Conservation (phyloP, 2,329 filamentous ascomycete species). For the Penicillium sp. region DNA sequence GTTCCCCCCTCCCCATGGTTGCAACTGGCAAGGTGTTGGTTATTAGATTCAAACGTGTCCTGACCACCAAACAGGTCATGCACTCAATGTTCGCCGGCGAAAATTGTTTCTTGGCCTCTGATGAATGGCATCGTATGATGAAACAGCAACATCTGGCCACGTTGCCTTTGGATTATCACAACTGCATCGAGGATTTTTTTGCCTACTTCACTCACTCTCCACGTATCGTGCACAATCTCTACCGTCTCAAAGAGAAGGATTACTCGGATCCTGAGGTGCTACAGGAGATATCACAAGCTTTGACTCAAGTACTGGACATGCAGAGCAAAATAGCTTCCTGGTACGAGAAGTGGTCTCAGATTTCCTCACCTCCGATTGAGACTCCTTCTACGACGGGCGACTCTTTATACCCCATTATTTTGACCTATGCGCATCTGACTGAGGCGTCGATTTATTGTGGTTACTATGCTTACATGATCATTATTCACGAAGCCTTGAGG, state of each 20-base stretch:
- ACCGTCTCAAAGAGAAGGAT: constrained; percentile 20
- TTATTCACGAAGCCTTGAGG: constrained; percentile 28
- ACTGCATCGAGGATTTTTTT: constrained; percentile 28
- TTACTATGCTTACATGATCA: constrained; percentile 30
- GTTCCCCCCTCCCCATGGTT: background rate
- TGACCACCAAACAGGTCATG: constrained; percentile 25
- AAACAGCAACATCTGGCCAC: constrained; percentile 17
- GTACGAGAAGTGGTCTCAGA: constrained; percentile 21
- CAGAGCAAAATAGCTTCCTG: constrained; percentile 21
- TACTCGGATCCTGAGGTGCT: constrained; percentile 7
- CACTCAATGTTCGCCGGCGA: constrained; percentile 31
- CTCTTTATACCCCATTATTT: constrained; percentile 19
- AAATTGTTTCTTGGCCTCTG: constrained; percentile 25
- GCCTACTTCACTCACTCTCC: constrained; percentile 28
- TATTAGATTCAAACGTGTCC: background rate
- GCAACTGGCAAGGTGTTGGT: background rate
- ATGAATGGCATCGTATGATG: constrained; percentile 30
- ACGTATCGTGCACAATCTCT: constrained; percentile 28
- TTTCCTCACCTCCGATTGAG: constrained; percentile 21
- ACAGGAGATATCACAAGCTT: constrained; percentile 14
- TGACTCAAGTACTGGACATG: constrained; percentile 21
- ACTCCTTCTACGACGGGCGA: constrained; percentile 19
- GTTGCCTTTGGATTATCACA: constrained; percentile 14
- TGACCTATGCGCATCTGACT: constrained; percentile 23
- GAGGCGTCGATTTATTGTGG: constrained; percentile 25